These are phyloP conservation scores for Cordyceps tenuipes DNA, from an alignment of 2,329 filamentous ascomycete species.

Conservation along the genomic window DNA sequence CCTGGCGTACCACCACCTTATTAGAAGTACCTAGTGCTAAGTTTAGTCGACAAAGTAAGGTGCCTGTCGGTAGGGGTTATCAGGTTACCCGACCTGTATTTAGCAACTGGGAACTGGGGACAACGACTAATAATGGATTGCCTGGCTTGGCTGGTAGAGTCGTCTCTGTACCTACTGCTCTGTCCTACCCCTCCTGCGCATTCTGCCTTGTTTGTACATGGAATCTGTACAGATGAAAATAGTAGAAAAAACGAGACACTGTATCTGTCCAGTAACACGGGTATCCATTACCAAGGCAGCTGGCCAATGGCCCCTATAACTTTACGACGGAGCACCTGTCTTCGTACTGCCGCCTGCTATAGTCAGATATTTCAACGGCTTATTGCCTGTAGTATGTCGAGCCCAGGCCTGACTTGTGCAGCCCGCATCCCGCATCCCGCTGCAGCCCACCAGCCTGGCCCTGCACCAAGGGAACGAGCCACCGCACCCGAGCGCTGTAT, in stretches of 20 bases:
- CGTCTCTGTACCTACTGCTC: background rate
- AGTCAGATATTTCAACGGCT: background rate
- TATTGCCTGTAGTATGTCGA: background rate
- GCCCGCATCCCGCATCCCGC: background rate
- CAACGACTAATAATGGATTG: background rate
- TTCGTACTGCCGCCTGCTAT: too few relatives aligned
- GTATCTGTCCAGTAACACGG: background rate
- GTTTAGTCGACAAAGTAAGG: too few relatives aligned
- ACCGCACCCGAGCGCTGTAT: background rate
- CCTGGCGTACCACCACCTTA: too few relatives aligned
- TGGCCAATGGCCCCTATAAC: background rate
- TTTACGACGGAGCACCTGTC: too few relatives aligned
- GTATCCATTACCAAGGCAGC: background rate
- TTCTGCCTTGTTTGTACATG: too few relatives aligned
- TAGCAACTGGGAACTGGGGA: background rate
- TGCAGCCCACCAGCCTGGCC: background rate
- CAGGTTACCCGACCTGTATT: too few relatives aligned
- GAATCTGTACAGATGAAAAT: too few relatives aligned
- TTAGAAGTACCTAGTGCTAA: too few relatives aligned
- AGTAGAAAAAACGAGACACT: background rate
- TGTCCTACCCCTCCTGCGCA: background rate
- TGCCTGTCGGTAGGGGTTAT: too few relatives aligned
- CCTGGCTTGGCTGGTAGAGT: background rate
- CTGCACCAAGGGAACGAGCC: background rate
- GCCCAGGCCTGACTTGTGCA: constrained; percentile 4